A percentile compares a stretch with the other conserved stretches of the same genome.
phyloP scores from a whole-genome alignment of 495 filamentous ascomycete genomes.

The Aspergillus mulundensis region DNA sequence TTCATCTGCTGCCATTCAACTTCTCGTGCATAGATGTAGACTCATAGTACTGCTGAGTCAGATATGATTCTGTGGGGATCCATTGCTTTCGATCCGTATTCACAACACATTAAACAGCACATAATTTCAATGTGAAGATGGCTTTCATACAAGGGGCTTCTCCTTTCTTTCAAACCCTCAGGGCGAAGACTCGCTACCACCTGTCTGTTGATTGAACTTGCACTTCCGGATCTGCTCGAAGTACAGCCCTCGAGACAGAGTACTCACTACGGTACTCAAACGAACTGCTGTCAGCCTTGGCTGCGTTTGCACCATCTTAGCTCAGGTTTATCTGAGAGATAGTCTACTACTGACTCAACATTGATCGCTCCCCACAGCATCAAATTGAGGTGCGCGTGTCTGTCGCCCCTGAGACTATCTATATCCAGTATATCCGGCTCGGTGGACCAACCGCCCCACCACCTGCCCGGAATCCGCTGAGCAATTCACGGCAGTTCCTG shows the following conservation, averaged over 20 bases:
- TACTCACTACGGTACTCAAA: conserved; percentile 6
- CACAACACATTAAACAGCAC: not conserved
- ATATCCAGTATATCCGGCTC: conserved; percentile 4
- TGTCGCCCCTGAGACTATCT: not conserved
- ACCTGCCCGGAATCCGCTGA: not conserved
- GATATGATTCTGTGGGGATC: conserved; percentile 33
- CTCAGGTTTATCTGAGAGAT: not conserved
- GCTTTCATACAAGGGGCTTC: not conserved
- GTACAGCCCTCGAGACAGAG: not conserved
- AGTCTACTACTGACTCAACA: not conserved
- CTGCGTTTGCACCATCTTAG: not conserved
- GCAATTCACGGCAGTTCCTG: not conserved
- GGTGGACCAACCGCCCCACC: conserved; percentile 14
- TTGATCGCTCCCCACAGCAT: not conserved
- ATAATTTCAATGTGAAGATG: not conserved
- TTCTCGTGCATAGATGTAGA: not conserved
- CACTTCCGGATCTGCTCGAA: too few relatives aligned
- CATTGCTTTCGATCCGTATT: conserved; percentile 29
- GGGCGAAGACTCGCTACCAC: not conserved
- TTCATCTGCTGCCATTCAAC: not conserved
- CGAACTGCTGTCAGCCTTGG: not conserved
- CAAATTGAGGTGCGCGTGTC: not conserved
- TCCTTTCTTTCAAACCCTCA: too few relatives aligned
- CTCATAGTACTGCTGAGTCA: conserved; percentile 27
- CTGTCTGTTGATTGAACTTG: not conserved